phyloP scores from a whole-genome alignment of 2,329 filamentous ascomycete species.

The Nemania serpens region DNA sequence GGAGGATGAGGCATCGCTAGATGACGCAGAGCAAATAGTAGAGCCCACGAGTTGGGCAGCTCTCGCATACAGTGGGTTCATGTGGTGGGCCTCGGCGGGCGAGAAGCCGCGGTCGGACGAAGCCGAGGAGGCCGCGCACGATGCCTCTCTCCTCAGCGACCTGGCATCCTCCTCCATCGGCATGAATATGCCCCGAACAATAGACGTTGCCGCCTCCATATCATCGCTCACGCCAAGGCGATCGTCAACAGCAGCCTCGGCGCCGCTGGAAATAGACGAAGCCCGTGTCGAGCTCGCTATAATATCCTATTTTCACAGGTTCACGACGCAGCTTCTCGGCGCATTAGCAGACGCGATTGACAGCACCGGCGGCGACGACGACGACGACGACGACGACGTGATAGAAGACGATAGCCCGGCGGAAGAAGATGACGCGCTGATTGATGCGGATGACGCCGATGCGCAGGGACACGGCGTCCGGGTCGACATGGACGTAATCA shows the following conservation, averaged over 20 bases:
- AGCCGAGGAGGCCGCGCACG: constrained; percentile 60
- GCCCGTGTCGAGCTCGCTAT: constrained; percentile 68
- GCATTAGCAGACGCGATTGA: constrained; percentile 67
- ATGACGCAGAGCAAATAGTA: constrained; percentile 49
- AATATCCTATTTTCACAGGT: constrained; percentile 80
- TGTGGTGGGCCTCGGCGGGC: constrained; percentile 88
- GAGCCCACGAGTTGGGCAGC: constrained; percentile 72
- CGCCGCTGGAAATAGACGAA: constrained; percentile 46
- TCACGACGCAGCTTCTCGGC: constrained; percentile 69
- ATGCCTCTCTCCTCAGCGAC: constrained; percentile 61
- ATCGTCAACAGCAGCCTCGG: constrained; percentile 29
- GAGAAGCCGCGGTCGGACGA: constrained; percentile 68
- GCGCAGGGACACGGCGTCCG: constrained; percentile 51
- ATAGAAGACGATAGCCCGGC: constrained; percentile 17
- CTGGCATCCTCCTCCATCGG: constrained; percentile 41
- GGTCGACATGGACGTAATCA: constrained; percentile 67
- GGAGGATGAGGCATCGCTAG: constrained; percentile 30
- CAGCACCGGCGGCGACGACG: constrained; percentile 24
- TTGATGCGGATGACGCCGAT: constrained; percentile 43
- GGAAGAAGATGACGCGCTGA: constrained; percentile 35
- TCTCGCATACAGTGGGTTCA: constrained; percentile 79
- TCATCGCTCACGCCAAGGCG: constrained; percentile 49
- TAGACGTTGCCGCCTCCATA: constrained; percentile 50
- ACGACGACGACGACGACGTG: constrained; percentile 21
- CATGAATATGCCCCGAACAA: constrained; percentile 40